These are phyloP conservation scores for Aspergillus thermomutatus DNA, from an alignment of 2,329 filamentous ascomycete genomes.

Conservation along the genomic window DNA sequence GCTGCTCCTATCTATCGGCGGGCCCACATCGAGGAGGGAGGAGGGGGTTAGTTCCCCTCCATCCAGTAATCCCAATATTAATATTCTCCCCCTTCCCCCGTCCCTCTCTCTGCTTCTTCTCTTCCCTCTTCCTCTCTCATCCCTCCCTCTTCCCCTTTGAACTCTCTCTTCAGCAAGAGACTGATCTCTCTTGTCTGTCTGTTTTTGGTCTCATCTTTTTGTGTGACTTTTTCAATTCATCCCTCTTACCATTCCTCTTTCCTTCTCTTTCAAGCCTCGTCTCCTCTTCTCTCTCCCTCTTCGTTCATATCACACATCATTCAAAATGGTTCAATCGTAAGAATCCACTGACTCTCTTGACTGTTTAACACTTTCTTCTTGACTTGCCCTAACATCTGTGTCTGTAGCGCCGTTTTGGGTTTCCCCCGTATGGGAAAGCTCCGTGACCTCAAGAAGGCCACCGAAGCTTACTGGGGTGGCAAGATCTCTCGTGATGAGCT, in stretches of 20 bases:
- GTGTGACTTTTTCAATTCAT: slow-evolving; percentile 3
- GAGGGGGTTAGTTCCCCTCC: neutral
- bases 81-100: neutral
- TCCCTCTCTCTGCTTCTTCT: slow-evolving; percentile 4
- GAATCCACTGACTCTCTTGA: slow-evolving; percentile 16
- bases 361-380: neutral
- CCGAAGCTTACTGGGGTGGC: slow-evolving; percentile 94
- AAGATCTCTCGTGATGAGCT: slow-evolving; percentile 92
- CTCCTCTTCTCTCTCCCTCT: slow-evolving; percentile 8
- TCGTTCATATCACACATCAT: slow-evolving; percentile 22
- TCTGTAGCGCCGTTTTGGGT: slow-evolving; percentile 71
- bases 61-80: neutral
- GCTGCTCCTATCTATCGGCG: neutral
- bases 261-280: slow-evolving; percentile 2
- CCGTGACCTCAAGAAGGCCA: slow-evolving; percentile 99
- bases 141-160: slow-evolving; percentile 16
- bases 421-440: slow-evolving; percentile 98
- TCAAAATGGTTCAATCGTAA: slow-evolving; percentile 61
- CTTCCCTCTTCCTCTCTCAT: slow-evolving; percentile 10
- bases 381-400: slow-evolving; percentile 3
- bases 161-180: slow-evolving; percentile 21
- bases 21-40: neutral
- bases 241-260: slow-evolving; percentile 2
- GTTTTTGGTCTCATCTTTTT: slow-evolving; percentile 11
- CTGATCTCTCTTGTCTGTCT: slow-evolving; percentile 20